Conservation (phyloP, 2,329 filamentous ascomycete genomes). For the Colletotrichum sp. region DNA sequence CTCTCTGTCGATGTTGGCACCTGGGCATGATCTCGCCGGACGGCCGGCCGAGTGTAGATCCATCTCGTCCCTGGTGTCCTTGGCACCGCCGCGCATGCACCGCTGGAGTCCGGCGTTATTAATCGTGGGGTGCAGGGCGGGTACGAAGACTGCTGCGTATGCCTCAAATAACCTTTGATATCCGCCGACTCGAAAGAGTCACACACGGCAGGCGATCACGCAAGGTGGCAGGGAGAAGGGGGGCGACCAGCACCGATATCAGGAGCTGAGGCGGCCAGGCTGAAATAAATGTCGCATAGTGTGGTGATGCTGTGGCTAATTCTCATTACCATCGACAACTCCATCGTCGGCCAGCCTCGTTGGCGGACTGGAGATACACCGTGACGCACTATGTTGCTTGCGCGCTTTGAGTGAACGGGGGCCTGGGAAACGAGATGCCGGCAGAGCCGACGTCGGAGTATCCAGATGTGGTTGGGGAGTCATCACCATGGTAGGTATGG, state of each 20-base stretch:
- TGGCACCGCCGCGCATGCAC: constrained; percentile 9
- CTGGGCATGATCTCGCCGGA: constrained; percentile 11
- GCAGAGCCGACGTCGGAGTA: constrained; percentile 15
- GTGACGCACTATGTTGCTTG: not conserved
- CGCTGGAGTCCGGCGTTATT: constrained; percentile 9
- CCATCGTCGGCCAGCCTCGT: not conserved
- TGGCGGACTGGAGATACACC: constrained; percentile 7
- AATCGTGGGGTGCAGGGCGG: constrained; percentile 19
- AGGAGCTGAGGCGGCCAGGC: not conserved
- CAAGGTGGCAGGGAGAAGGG: constrained; percentile 1
- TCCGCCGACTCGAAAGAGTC: constrained; percentile 7
- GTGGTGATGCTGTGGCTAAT: constrained; percentile 7
- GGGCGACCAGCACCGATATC: not conserved
- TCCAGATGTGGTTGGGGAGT: not conserved
- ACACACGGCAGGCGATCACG: constrained; percentile 5
- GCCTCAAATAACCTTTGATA: constrained; percentile 21
- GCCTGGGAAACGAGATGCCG: not conserved
- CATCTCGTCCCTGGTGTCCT: not conserved
- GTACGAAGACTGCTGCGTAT: not conserved
- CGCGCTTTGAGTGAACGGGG: not conserved
- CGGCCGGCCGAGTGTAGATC: constrained; percentile 17
- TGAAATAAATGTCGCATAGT: constrained; percentile 14
- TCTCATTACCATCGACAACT: constrained; percentile 10
- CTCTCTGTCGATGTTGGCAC: not conserved
- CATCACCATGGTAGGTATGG: not conserved